Evolutionary conservation across 2,329 filamentous ascomycete genomes (phyloP).

Genomic region (Fusarium abutilonis): DNA sequence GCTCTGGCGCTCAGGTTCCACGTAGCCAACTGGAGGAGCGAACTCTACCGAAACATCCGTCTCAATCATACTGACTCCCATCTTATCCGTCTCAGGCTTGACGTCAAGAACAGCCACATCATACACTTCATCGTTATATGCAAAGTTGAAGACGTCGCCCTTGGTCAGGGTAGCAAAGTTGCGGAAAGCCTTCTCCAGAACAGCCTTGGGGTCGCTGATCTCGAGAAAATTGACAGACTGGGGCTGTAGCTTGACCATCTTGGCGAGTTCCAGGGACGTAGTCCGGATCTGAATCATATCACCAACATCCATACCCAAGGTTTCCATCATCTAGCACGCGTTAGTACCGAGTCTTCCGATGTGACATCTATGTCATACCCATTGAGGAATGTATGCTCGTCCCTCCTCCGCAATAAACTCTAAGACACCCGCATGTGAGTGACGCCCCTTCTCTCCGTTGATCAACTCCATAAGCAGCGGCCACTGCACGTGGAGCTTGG

Average conservation of each 20-base stretch:
- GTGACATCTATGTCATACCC: constrained; percentile 65
- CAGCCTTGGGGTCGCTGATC: constrained; percentile 95
- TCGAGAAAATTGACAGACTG: constrained; percentile 94
- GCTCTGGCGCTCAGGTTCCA: constrained; percentile 80
- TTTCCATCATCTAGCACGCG: constrained; percentile 84
- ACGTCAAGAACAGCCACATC: constrained; percentile 94
- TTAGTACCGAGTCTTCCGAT: constrained; percentile 27
- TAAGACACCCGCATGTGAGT: constrained; percentile 92
- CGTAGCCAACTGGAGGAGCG: constrained; percentile 90
- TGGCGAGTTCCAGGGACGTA: constrained; percentile 88
- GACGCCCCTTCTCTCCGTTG: constrained; percentile 81
- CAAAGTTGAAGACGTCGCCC: constrained; percentile 94
- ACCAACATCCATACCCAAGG: constrained; percentile 85
- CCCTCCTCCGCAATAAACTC: constrained; percentile 99
- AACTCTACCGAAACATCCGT: constrained; percentile 98
- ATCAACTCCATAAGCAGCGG: constrained; percentile 96
- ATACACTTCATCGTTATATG: constrained; percentile 94
- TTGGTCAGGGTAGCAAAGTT: constrained; percentile 95
- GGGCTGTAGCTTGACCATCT: constrained; percentile 95
- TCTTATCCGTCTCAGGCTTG: constrained; percentile 83
- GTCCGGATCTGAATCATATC: constrained; percentile 96
- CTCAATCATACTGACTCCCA: constrained; percentile 93
- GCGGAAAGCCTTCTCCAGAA: constrained; percentile 94
- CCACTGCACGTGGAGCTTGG: constrained; percentile 94
- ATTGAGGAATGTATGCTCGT: constrained; percentile 93